These are phyloP conservation scores for Asterella californica DNA, from an alignment of 225 moss, liverwort and hornwort genomes.

Conservation along the genomic window DNA sequence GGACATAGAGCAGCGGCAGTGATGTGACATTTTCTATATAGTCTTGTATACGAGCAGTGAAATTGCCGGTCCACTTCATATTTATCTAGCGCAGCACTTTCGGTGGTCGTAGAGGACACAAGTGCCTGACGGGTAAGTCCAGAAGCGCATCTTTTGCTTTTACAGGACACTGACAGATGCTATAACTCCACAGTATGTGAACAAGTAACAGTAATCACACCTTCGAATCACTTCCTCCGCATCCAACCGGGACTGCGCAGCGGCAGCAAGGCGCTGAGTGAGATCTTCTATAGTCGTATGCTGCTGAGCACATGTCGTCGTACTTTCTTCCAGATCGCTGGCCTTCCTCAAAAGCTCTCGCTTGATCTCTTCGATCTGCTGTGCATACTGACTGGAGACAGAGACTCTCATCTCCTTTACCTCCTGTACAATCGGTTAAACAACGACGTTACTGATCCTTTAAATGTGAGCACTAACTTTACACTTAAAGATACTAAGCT, in stretches of 20 bases:
- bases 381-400: slow-evolving; percentile 53
- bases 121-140: too few relatives aligned
- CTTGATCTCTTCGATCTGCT: slow-evolving; percentile 67
- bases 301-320: slow-evolving; percentile 58
- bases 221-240: slow-evolving; percentile 88
- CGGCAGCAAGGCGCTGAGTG: slow-evolving; percentile 84
- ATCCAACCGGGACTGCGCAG: slow-evolving; percentile 77
- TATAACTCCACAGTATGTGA: background rate
- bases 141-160: too few relatives aligned
- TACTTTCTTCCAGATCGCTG: slow-evolving; percentile 64
- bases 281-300: slow-evolving; percentile 78
- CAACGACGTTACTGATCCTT: background rate
- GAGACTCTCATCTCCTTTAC: slow-evolving; percentile 63
- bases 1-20: too few relatives aligned
- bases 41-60: too few relatives aligned
- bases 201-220: slow-evolving; percentile 21
- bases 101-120: too few relatives aligned
- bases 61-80: too few relatives aligned
- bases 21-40: too few relatives aligned
- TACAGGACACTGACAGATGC: background rate
- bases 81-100: too few relatives aligned
- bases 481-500: background rate
- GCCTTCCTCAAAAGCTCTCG: slow-evolving; percentile 58
- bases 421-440: slow-evolving; percentile 40
- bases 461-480: background rate